Percentiles rank a stretch among this genome's conserved stretches.
These are phyloP conservation scores for Epichloe festucae DNA, from an alignment of 2,329 filamentous ascomycete genomes.

Conservation along the genomic window DNA sequence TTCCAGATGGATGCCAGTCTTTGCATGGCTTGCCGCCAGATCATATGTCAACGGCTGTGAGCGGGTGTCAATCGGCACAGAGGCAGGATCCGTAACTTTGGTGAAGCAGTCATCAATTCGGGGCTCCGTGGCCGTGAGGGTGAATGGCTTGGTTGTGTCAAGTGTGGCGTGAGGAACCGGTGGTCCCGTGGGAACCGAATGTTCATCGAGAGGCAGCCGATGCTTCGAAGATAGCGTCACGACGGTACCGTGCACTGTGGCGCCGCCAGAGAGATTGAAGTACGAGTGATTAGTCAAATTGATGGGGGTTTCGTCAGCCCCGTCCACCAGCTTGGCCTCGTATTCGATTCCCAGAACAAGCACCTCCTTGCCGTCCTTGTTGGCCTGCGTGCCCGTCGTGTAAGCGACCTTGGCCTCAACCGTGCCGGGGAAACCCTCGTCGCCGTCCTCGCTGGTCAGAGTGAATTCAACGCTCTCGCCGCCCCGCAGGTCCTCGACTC, in stretches of 20 bases:
- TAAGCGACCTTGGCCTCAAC: constrained; percentile 71
- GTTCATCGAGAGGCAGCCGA: constrained; percentile 62
- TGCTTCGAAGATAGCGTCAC: constrained; percentile 54
- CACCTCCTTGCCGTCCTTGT: constrained; percentile 46
- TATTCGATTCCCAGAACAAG: constrained; percentile 77
- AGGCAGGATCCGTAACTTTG: constrained; percentile 47
- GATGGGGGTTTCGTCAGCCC: constrained; percentile 77
- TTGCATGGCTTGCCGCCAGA: constrained; percentile 60
- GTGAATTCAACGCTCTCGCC: constrained; percentile 56
- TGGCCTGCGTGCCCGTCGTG: constrained; percentile 54
- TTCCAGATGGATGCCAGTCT: constrained; percentile 67
- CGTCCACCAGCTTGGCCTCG: constrained; percentile 67
- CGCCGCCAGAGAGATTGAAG: constrained; percentile 48
- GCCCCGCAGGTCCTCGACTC: constrained; percentile 39
- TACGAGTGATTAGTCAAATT: constrained; percentile 94
- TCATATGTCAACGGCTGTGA: constrained; percentile 49
- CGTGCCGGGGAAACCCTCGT: constrained; percentile 82
- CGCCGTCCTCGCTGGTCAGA: constrained; percentile 61
- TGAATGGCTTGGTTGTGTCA: constrained; percentile 54
- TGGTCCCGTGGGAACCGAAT: constrained; percentile 59
- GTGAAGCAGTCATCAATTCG: constrained; percentile 88
- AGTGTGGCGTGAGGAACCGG: constrained; percentile 54
- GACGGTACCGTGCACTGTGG: constrained; percentile 40
- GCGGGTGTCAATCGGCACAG: constrained; percentile 55
- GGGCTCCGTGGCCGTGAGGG: constrained; percentile 56